phyloP scores from a whole-genome alignment of 2,329 filamentous ascomycete species.

The Triangularia setosa region DNA sequence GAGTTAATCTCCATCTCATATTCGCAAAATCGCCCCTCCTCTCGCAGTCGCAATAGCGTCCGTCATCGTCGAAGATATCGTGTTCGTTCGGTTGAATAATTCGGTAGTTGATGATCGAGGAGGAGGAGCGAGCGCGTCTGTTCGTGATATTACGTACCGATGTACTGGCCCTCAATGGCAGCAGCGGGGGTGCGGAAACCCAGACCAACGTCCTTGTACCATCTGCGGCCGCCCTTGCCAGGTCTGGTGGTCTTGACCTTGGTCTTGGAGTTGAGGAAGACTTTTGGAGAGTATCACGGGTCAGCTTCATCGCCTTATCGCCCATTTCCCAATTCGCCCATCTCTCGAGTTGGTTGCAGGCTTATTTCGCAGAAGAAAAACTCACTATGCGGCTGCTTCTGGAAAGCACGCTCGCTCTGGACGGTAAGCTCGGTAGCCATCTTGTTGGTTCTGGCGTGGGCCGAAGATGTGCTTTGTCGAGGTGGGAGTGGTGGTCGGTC shows the following conservation, averaged over 20 bases:
- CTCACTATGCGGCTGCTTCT: conserved; percentile 94
- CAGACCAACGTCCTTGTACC: conserved; percentile 98
- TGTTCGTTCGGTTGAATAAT: neutral
- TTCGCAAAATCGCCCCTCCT: neutral
- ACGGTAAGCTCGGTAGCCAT: conserved; percentile 99
- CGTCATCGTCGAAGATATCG: neutral
- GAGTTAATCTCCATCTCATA: conserved; percentile 17
- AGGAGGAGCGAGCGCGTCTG: neutral
- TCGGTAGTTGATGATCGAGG: neutral
- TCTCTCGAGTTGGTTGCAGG: conserved; percentile 3
- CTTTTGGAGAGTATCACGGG: conserved; percentile 18
- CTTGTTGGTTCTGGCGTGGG: conserved; percentile 49
- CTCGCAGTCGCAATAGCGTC: neutral
- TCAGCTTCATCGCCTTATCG: conserved; percentile 17
- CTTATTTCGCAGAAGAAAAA: conserved; percentile 12
- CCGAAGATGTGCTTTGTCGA: conserved; percentile 36
- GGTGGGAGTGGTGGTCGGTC: conserved; percentile 24
- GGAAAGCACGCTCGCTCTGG: conserved; percentile 99
- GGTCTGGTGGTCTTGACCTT: conserved; percentile 79
- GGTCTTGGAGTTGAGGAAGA: conserved; percentile 97
- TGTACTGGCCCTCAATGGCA: conserved; percentile 98
- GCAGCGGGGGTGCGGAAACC: conserved; percentile 98
- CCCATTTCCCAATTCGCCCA: conserved; percentile 7
- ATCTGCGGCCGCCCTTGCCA: conserved; percentile 89
- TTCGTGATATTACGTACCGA: conserved; percentile 68